Evolutionary conservation across 2,329 filamentous ascomycete genomes (phyloP).

Genomic region (Diaporthe sp.): DNA sequence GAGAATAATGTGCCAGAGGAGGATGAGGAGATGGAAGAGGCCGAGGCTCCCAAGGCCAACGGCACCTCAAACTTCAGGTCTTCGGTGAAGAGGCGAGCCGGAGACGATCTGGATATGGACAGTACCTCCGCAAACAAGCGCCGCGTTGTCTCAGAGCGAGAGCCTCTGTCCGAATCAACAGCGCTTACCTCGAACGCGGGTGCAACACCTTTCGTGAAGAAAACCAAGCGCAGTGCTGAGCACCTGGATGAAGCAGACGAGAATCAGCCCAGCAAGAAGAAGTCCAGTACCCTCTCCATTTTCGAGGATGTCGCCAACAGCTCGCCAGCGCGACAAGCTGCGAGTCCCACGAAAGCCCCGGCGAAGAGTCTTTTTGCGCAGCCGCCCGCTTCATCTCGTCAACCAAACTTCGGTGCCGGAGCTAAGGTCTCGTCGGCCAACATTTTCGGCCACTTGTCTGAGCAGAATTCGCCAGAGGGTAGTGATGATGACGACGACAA

Average conservation of each 20-base stretch:
- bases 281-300: constrained; percentile 67
- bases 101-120: constrained; percentile 60
- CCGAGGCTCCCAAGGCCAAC: constrained; percentile 45
- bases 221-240: constrained; percentile 67
- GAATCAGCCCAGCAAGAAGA: constrained; percentile 63
- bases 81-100: constrained; percentile 67
- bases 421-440: constrained; percentile 52
- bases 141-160: constrained; percentile 56
- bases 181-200: constrained; percentile 43
- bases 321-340: constrained; percentile 50
- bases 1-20: constrained; percentile 66
- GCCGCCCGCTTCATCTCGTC: constrained; percentile 46
- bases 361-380: constrained; percentile 50
- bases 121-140: constrained; percentile 62
- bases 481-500: constrained; percentile 68
- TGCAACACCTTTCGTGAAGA: constrained; percentile 53
- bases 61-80: constrained; percentile 49
- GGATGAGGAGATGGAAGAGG: constrained; percentile 54
- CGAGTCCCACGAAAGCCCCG: constrained; percentile 48
- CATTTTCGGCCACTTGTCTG: constrained; percentile 72
- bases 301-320: constrained; percentile 71
- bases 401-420: constrained; percentile 55
- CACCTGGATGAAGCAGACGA: constrained; percentile 58
- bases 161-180: constrained; percentile 52
- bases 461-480: constrained; percentile 66